phyloP scores from a whole-genome alignment of 208 protist genomes.

The Leishmania amazonensis region DNA sequence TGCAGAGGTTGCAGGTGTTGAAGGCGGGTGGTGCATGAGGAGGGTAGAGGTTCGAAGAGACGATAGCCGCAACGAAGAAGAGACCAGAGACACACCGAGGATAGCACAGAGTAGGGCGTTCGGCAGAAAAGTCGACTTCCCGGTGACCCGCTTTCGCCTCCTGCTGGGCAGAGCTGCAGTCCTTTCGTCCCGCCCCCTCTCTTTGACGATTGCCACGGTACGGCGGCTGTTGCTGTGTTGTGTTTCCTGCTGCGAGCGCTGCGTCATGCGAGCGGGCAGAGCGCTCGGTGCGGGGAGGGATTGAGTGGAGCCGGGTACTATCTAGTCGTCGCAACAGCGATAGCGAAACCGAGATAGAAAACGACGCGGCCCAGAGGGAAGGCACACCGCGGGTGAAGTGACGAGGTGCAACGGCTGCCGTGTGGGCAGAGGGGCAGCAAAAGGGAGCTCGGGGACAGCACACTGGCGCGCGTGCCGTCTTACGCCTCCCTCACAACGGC shows the following conservation, averaged over 20 bases:
- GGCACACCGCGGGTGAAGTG: not conserved
- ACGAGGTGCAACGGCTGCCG: not conserved
- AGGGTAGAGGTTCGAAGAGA: not conserved
- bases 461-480: not conserved
- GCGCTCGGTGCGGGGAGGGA: not conserved
- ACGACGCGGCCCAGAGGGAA: not conserved
- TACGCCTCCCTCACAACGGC: not conserved
- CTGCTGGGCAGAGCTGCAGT: not conserved
- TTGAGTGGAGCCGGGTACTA: not conserved
- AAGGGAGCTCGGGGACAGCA: not conserved
- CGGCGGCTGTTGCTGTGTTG: not conserved
- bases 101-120: not conserved
- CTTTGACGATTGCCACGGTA: no score
- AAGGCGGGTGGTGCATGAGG: not conserved
- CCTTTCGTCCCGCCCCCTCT: not conserved
- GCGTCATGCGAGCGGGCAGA: not conserved
- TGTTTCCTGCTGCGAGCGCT: not conserved
- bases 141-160: not conserved
- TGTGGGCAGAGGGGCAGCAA: not conserved
- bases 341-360: not conserved
- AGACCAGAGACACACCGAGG: not conserved
- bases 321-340: not conserved
- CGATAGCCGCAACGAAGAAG: not conserved
- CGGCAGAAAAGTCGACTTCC: not conserved
- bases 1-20: not conserved